Percentiles rank a stretch among this genome's conserved stretches.
Evolutionary conservation across 2,329 filamentous ascomycete genomes (phyloP).

Genomic region (Oidium heveae): DNA sequence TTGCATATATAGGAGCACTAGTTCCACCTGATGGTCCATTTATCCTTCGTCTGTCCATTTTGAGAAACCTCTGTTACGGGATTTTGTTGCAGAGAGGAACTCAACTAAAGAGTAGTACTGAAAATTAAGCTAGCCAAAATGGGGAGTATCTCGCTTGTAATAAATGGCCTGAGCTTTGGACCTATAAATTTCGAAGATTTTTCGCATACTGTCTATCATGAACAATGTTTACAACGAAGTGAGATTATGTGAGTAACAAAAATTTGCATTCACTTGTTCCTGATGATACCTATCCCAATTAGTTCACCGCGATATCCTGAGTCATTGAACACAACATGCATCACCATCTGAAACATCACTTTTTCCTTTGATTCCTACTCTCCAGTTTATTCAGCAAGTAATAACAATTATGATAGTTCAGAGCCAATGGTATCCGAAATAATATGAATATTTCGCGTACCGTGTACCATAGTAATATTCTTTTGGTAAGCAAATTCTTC

Average conservation of each 20-base stretch:
- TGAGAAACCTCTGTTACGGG: neutral
- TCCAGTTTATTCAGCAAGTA: too few relatives aligned
- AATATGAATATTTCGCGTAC: too few relatives aligned
- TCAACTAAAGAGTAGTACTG: too few relatives aligned
- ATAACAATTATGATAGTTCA: too few relatives aligned
- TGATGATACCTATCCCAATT: constrained; percentile 13
- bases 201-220: too few relatives aligned
- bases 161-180: neutral
- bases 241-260: too few relatives aligned
- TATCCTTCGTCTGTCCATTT: constrained; percentile 55
- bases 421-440: too few relatives aligned
- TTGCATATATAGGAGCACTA: constrained; percentile 42
- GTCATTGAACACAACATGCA: constrained; percentile 32
- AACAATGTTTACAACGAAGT: too few relatives aligned
- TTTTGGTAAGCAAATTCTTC: too few relatives aligned
- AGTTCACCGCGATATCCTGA: constrained; percentile 15
- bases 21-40: constrained; percentile 70
- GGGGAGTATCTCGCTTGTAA: neutral
- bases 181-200: too few relatives aligned
- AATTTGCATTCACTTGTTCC: constrained; percentile 6
- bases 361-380: neutral
- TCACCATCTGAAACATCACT: constrained; percentile 41
- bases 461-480: too few relatives aligned
- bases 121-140: neutral
- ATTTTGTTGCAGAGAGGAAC: neutral